phyloP scores from a whole-genome alignment of 2,329 filamentous ascomycete genomes.

The Diaporthe vaccinii region DNA sequence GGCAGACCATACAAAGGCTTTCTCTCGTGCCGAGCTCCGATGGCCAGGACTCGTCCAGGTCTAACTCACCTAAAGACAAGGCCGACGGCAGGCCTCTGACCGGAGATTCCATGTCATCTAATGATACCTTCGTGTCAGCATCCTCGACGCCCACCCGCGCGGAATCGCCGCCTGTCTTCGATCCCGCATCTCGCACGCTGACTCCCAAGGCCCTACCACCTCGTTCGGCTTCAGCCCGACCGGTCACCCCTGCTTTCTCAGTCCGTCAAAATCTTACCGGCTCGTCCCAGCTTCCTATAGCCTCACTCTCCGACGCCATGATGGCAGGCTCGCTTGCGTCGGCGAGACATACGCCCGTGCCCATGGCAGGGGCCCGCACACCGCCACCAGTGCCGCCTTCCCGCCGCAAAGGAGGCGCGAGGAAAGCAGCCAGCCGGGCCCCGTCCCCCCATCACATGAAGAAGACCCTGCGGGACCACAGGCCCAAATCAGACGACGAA shows the following conservation, averaged over 20 bases:
- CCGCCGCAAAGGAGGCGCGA: constrained; percentile 46
- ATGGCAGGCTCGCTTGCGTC: constrained; percentile 81
- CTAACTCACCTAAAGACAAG: not conserved
- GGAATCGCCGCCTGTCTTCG: constrained; percentile 31
- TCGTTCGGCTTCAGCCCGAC: constrained; percentile 37
- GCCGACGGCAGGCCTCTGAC: constrained; percentile 40
- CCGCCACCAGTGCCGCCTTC: constrained; percentile 54
- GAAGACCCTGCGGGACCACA: constrained; percentile 74
- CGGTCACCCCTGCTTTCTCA: constrained; percentile 35
- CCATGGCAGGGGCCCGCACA: constrained; percentile 48
- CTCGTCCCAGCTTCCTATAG: constrained; percentile 60
- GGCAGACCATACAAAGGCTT: constrained; percentile 8
- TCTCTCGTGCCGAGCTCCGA: constrained; percentile 15
- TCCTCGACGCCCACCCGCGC: constrained; percentile 45
- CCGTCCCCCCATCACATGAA: constrained; percentile 68
- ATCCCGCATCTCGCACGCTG: constrained; percentile 19
- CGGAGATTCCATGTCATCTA: constrained; percentile 54
- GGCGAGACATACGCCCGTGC: constrained; percentile 60
- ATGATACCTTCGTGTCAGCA: constrained; percentile 61
- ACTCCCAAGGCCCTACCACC: constrained; percentile 43
- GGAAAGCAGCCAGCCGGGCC: constrained; percentile 55
- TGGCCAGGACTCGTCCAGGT: constrained; percentile 36
- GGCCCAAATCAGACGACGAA: constrained; percentile 66
- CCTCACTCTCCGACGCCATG: constrained; percentile 80
- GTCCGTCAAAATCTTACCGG: constrained; percentile 43